Evolutionary conservation across 1,284 basidiomycete species (phyloP).

Genomic region (Ceratobasidium sp.): DNA sequence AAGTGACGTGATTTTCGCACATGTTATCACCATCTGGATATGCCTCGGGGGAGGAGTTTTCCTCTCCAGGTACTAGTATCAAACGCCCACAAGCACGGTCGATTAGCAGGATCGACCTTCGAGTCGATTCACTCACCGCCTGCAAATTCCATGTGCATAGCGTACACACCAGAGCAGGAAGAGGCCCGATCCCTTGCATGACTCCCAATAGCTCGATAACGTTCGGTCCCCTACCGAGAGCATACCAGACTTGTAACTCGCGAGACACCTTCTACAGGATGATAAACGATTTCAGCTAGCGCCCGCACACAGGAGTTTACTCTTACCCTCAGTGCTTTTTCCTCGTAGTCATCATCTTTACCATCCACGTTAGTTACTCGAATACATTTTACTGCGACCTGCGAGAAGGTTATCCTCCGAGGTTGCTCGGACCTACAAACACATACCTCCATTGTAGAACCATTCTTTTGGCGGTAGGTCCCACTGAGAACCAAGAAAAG

Average conservation of each 20-base stretch:
- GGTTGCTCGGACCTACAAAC: neutral
- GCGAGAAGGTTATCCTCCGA: neutral
- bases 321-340: conserved; percentile 17
- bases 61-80: conserved; percentile 25
- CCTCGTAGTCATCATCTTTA: neutral
- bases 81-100: neutral
- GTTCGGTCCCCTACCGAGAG: neutral
- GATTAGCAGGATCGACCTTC: neutral
- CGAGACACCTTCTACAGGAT: conserved; percentile 20
- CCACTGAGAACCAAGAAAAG: neutral
- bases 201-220: conserved; percentile 25
- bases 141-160: conserved; percentile 25
- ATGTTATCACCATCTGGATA: conserved; percentile 22
- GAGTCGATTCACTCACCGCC: neutral
- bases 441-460: conserved; percentile 3
- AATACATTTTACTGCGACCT: conserved; percentile 32
- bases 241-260: conserved; percentile 33
- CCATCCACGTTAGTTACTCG: neutral
- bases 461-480: neutral
- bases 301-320: neutral
- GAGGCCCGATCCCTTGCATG: conserved; percentile 13
- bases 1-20: neutral
- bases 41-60: conserved; percentile 25
- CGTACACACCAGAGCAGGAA: conserved; percentile 13
- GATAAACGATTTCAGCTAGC: neutral